Evolutionary conservation across 2,329 filamentous ascomycete species (phyloP).

Genomic region (Chrysoporthe puriensis): DNA sequence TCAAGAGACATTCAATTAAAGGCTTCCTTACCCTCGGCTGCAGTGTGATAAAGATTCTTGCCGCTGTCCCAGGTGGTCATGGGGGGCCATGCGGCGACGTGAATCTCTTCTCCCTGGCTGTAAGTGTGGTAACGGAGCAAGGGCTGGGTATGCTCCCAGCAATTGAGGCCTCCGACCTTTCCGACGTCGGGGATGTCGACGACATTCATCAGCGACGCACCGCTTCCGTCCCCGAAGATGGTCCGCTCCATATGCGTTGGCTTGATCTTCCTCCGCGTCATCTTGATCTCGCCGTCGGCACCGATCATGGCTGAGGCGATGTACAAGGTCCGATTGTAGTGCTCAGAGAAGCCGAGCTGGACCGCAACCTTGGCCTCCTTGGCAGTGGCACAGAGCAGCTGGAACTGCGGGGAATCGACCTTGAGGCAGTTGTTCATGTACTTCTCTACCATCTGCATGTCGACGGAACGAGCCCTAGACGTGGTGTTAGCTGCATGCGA

Average conservation of each 20-base stretch:
- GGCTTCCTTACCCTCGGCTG: neutral
- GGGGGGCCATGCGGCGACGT: conserved; percentile 34
- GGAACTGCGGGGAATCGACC: conserved; percentile 49
- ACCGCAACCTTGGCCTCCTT: conserved; percentile 49
- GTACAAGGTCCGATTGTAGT: conserved; percentile 49
- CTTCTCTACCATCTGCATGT: conserved; percentile 34
- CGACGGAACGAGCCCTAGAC: conserved; percentile 29
- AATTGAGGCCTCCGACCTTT: conserved; percentile 57
- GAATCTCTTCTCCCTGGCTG: conserved; percentile 33
- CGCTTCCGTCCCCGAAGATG: conserved; percentile 49
- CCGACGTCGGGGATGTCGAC: conserved; percentile 51
- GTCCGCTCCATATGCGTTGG: conserved; percentile 57
- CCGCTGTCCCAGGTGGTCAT: neutral
- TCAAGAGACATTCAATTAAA: neutral
- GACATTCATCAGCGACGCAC: conserved; percentile 53
- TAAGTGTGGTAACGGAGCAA: conserved; percentile 42
- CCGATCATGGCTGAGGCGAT: conserved; percentile 51
- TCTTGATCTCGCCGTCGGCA: conserved; percentile 43
- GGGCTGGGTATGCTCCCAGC: conserved; percentile 61
- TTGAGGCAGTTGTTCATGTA: conserved; percentile 48
- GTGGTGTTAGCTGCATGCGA: conserved; percentile 35
- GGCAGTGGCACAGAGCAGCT: conserved; percentile 44
- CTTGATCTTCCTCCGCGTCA: conserved; percentile 54
- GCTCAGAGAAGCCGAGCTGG: conserved; percentile 54
- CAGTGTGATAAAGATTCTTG: neutral